Base-by-base conservation (phyloP, 495 filamentous ascomycete species). In the Acidiella bohemica region DNA sequence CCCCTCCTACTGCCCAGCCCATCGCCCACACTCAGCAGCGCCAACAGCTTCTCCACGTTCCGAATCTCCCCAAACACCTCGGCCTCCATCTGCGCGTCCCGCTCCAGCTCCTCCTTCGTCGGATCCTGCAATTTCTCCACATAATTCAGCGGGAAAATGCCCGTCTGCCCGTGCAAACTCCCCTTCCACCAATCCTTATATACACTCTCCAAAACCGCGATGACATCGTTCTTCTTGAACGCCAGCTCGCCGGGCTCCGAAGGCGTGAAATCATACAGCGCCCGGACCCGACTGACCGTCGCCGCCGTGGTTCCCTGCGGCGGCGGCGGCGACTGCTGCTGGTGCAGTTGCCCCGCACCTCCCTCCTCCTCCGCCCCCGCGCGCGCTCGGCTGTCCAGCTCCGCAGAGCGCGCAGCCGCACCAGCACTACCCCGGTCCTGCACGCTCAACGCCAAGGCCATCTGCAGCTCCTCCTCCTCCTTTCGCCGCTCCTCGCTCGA, bases 101-200 rank as follows among this genome's bases (percentile, higher is more conserved):
- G 75, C 61, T 94, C 86, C 50, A 97, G 62, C 64, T 97, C 92
- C 36, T 97, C 88, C 27, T 77, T 76, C 11, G 90, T 96, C 2
- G 90, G 90, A 50, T 97, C 90, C 25, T 86, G 72, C 36, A 97
- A 67, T 60, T 97, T 97, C 61, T 97, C 90, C 16, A 97, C 92
- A 59, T 97, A 97, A 61, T 97, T 97, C 38, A 97, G 71, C 19
- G 90, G 90, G 61, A 97, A 97, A 49, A 97, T 97, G 45, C 90
- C 90, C 12, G 84, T 95, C 56, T 95, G 84, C 4, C 90, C 90
- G 57, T 83, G 74, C 46, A 96, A 61, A 31, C 85, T 92, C 3
- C 90, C 90, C 54, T 93, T 92, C 90, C 90, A 97, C 90, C 90
- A 97, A 63, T 97, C 90, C 60, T 96, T 97, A 59, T 90, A 97